Evolutionary conservation across 2,329 filamentous ascomycete species (phyloP).

Genomic region (Fusarium albidum): DNA sequence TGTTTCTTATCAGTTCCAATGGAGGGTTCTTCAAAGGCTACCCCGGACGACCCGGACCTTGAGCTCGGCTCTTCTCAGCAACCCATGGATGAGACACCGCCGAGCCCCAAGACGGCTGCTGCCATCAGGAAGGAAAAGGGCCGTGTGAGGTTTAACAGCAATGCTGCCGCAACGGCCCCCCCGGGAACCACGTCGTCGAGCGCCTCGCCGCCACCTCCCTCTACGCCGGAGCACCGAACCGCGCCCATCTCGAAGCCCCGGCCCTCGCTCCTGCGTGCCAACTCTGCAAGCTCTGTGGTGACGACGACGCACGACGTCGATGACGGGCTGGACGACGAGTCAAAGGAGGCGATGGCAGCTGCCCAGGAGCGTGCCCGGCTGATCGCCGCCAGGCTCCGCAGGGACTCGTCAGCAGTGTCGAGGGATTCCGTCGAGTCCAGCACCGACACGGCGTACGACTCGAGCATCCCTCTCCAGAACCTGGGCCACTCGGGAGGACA

Average conservation of each 20-base stretch:
- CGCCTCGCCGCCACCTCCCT: constrained; percentile 2
- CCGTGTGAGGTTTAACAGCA: constrained; percentile 59
- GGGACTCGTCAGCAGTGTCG: constrained; percentile 45
- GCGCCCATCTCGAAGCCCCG: constrained; percentile 41
- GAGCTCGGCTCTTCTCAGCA: constrained; percentile 23
- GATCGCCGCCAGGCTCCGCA: constrained; percentile 51
- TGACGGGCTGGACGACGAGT: constrained; percentile 41
- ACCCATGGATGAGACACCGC: constrained; percentile 19
- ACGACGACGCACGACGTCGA: constrained; percentile 38
- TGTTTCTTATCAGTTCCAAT: constrained; percentile 17
- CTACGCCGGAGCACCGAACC: constrained; percentile 26
- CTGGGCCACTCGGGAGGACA: constrained; percentile 30
- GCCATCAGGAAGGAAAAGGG: constrained; percentile 52
- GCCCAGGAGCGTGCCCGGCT: constrained; percentile 54
- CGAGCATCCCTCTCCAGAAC: constrained; percentile 45
- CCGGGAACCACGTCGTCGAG: constrained; percentile 30
- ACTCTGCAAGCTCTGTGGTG: constrained; percentile 51
- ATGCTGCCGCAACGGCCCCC: constrained; percentile 45
- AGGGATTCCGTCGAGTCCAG: constrained; percentile 50
- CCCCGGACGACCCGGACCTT: constrained; percentile 34
- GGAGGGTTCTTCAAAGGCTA: constrained; percentile 33
- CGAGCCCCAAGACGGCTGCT: constrained; percentile 23
- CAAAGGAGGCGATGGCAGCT: constrained; percentile 47
- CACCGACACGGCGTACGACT: constrained; percentile 40
- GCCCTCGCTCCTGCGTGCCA: constrained; percentile 54